These are phyloP conservation scores for Pseudogymnoascus sp. DNA, from an alignment of 2,329 filamentous ascomycete genomes.

Conservation along the genomic window DNA sequence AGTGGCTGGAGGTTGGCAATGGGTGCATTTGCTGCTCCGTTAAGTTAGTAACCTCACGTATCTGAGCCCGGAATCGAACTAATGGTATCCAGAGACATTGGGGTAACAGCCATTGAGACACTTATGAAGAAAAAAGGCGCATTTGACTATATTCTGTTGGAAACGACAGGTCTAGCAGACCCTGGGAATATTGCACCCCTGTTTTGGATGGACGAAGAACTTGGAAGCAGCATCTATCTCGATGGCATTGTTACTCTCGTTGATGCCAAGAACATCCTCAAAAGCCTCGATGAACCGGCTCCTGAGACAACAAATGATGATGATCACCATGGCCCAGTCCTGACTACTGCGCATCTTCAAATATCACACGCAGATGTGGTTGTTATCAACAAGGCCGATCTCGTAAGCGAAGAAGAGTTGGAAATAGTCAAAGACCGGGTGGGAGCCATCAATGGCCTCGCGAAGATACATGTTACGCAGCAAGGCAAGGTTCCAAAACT, in stretches of 20 bases:
- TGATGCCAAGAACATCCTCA: constrained; percentile 86
- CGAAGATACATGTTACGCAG: constrained; percentile 72
- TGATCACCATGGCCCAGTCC: constrained; percentile 51
- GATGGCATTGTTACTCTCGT: constrained; percentile 95
- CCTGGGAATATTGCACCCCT: constrained; percentile 91
- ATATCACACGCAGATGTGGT: constrained; percentile 96
- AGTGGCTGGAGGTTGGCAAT: constrained; percentile 94
- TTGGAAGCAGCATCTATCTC: constrained; percentile 90
- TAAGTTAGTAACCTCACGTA: constrained; percentile 51
- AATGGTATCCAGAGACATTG: constrained; percentile 57
- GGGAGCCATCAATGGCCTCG: constrained; percentile 78
- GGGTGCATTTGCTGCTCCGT: constrained; percentile 97
- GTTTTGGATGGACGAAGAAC: constrained; percentile 95
- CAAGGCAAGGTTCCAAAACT: constrained; percentile 72
- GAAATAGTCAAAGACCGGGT: constrained; percentile 62
- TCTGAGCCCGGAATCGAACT: constrained; percentile 9
- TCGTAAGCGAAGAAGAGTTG: constrained; percentile 64
- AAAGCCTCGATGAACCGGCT: constrained; percentile 65
- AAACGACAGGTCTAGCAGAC: constrained; percentile 91
- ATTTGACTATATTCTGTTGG: constrained; percentile 95
- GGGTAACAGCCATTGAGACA: constrained; percentile 89
- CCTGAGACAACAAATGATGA: constrained; percentile 44
- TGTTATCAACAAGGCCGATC: constrained; percentile 86
- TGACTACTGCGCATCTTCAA: constrained; percentile 91
- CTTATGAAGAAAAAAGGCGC: constrained; percentile 88